A percentile compares a stretch with the other conserved stretches of the same genome.
Conservation (phyloP, 768 basidiomycete species). For the Lepiota brunneoincarnata region DNA sequence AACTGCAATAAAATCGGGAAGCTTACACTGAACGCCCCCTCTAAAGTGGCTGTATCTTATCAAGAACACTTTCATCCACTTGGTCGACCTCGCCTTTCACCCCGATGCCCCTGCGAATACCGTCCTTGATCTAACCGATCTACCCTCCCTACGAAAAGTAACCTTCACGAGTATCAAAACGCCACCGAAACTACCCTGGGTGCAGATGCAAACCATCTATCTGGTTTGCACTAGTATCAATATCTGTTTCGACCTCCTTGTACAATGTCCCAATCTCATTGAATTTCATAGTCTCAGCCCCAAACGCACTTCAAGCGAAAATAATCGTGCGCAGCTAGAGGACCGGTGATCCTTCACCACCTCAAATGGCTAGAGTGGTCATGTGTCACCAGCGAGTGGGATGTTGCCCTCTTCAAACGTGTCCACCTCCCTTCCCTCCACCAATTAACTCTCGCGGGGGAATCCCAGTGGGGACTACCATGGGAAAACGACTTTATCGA, state of each 20-base stretch:
- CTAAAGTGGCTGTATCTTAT: neutral
- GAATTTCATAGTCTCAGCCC: constrained; percentile 1
- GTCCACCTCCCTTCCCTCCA: neutral
- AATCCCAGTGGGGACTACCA: neutral
- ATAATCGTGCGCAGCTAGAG: neutral
- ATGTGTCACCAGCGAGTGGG: neutral
- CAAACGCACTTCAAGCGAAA: neutral
- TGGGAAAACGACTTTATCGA: neutral
- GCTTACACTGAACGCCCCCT: neutral
- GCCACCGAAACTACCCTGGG: neutral
- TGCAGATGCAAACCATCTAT: neutral
- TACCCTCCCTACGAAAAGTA: neutral
- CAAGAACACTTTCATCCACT: neutral
- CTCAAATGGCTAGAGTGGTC: constrained; percentile 6
- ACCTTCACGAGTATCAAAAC: neutral
- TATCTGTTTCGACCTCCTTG: neutral
- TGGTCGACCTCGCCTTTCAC: neutral
- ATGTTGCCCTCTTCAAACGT: constrained; percentile 2
- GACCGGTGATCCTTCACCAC: neutral
- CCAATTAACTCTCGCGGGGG: neutral
- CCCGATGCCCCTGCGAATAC: neutral
- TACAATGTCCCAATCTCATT: neutral
- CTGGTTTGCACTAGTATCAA: neutral
- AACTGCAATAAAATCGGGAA: neutral
- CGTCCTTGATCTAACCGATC: neutral